Conservation (phyloP, 768 basidiomycete genomes). For the Mycena olivaceomarginata region DNA sequence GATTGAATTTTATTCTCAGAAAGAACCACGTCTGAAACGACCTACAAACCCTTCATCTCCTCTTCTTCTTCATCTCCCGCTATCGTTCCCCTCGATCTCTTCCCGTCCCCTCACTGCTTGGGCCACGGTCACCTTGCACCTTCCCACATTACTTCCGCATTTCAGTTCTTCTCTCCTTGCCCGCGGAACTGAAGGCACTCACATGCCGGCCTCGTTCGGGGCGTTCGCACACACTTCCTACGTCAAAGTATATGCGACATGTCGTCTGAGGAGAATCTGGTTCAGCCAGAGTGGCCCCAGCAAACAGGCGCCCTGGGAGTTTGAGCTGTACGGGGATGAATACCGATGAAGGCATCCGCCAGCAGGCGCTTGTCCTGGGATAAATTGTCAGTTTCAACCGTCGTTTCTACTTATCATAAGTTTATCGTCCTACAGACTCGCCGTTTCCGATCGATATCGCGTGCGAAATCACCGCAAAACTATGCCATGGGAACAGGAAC, state of each 20-base stretch:
- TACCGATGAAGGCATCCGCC: conserved; percentile 38
- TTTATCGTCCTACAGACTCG: conserved; percentile 27
- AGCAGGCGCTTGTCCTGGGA: background rate
- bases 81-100: conserved; percentile 76
- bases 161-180: conserved; percentile 71
- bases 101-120: conserved; percentile 80
- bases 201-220: conserved; percentile 43
- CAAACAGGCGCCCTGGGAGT: conserved; percentile 83
- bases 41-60: conserved; percentile 54
- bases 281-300: conserved; percentile 74
- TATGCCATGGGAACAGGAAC: conserved; percentile 32
- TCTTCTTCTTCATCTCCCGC: conserved; percentile 83
- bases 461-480: conserved; percentile 8
- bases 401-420: conserved; percentile 26
- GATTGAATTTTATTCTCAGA: conserved; percentile 60
- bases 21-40: conserved; percentile 70
- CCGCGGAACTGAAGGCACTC: conserved; percentile 41
- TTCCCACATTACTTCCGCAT: conserved; percentile 75
- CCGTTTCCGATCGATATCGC: conserved; percentile 31
- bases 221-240: conserved; percentile 81
- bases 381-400: conserved; percentile 5
- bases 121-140: conserved; percentile 78
- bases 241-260: conserved; percentile 86
- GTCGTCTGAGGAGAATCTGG: conserved; percentile 87
- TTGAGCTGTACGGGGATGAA: conserved; percentile 73